Percentiles rank a stretch among this genome's conserved stretches.
Conservation (phyloP, 352 stramenopile species). For the Globisporangium camurandrum region DNA sequence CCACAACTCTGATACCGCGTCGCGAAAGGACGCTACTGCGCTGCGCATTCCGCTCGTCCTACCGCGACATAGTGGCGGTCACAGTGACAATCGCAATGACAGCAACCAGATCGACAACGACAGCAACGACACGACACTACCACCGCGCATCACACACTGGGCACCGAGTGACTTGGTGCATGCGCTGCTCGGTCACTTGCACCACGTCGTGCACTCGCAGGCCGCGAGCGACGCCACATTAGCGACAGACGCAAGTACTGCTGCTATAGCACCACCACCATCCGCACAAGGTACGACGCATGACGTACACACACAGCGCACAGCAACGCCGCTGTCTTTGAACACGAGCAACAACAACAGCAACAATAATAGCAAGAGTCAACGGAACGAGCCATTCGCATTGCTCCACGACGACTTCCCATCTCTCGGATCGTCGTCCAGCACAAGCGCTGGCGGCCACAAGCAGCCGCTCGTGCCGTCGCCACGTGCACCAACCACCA, state of each 20-base stretch:
- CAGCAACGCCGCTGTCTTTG: background rate
- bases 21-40: background rate
- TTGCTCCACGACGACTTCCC: conserved; percentile 25
- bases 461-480: conserved; percentile 1
- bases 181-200: conserved; percentile 9
- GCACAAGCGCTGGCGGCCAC: background rate
- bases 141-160: conserved; percentile 5
- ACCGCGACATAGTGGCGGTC: background rate
- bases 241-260: background rate
- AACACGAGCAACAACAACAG: background rate
- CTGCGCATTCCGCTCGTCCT: background rate
- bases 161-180: conserved; percentile 10
- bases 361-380: no score
- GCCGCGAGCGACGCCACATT: background rate
- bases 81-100: background rate
- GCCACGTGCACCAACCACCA: conserved; percentile 20
- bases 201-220: conserved; percentile 5
- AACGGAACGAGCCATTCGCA: conserved; percentile 15
- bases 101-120: conserved; percentile 12
- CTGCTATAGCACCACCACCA: no score
- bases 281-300: background rate
- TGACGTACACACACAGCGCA: background rate
- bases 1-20: conserved; percentile 4
- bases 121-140: no score
- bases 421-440: conserved; percentile 8